Conservation (phyloP, 352 stramenopile genomes). For the Pythium rhizo-oryzae region DNA sequence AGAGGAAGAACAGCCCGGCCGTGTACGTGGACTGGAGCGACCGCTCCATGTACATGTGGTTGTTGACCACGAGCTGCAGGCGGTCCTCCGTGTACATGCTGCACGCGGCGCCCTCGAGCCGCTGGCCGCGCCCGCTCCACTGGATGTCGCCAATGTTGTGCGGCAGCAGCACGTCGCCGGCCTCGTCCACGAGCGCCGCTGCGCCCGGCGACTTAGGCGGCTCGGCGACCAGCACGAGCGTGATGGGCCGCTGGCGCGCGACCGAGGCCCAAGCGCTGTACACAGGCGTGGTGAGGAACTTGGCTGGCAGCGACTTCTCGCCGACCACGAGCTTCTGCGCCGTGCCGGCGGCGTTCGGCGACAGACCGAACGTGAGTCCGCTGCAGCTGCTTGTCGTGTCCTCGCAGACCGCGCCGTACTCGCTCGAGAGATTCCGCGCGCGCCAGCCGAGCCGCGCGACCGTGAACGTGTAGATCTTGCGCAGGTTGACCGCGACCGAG, state of each 20-base stretch:
- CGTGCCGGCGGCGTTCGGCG: not conserved
- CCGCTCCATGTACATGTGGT: conserved; percentile 5
- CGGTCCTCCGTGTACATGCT: conserved; percentile 12
- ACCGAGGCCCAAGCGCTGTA: not conserved
- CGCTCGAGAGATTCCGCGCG: conserved; percentile 2
- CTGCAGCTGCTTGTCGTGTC: not conserved
- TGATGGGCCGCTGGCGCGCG: not conserved
- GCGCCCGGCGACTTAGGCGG: not conserved
- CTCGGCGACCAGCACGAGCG: conserved; percentile 2
- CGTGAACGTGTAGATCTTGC: conserved; percentile 35
- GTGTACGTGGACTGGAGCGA: not conserved
- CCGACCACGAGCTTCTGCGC: not conserved
- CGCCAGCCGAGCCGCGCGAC: conserved; percentile 28
- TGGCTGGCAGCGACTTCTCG: not conserved
- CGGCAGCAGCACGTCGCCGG: conserved; percentile 5
- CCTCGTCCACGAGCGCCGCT: not conserved
- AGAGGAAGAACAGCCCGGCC: not conserved
- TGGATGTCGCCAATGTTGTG: not conserved
- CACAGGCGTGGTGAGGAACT: not conserved
- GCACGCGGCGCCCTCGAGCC: not conserved
- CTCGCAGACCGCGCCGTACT: not conserved
- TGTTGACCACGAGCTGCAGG: conserved; percentile 3
- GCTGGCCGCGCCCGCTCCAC: not conserved
- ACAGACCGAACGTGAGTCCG: not conserved
- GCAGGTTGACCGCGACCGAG: conserved; percentile 17